Conservation (phyloP, 83 land plant species). For the Thuja plicata region DNA sequence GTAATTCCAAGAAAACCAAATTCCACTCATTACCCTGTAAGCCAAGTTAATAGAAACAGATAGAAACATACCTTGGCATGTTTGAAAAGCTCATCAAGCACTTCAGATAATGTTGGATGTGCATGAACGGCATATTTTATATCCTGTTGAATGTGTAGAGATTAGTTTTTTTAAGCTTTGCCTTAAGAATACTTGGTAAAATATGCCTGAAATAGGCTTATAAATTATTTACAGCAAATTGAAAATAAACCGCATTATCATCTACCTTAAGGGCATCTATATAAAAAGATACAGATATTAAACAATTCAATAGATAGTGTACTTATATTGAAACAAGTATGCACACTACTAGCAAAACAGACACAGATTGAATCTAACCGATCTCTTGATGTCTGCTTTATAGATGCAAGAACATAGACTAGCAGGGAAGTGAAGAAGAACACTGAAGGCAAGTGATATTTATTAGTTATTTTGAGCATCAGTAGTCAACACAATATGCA, state of each 20-base stretch:
- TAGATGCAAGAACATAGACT: neutral
- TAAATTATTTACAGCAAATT: neutral
- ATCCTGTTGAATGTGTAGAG: conserved; percentile 51
- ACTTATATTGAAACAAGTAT: too few species aligned
- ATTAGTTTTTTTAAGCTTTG: neutral
- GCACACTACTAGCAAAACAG: neutral
- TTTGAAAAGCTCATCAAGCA: conserved; percentile 96
- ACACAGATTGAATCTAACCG: neutral
- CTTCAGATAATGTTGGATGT: conserved; percentile 98
- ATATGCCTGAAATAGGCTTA: neutral
- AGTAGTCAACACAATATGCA: too few species aligned
- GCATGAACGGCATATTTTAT: conserved; percentile 97
- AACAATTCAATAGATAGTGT: too few species aligned
- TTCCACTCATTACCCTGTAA: neutral
- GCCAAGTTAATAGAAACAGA: neutral
- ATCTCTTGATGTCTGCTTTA: neutral
- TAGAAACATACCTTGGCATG: conserved; percentile 78
- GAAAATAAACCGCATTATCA: neutral
- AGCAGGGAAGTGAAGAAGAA: neutral
- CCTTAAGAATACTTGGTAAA: neutral
- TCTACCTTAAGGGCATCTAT: neutral
- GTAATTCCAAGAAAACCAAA: neutral
- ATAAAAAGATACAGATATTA: neutral
- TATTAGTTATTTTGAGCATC: neutral
- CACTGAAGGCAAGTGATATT: neutral